Evolutionary conservation across 2,329 filamentous ascomycete genomes (phyloP), one percentile per base, ranked within the genome.

Genomic region (Pseudogymnoascus verrucosus): DNA sequence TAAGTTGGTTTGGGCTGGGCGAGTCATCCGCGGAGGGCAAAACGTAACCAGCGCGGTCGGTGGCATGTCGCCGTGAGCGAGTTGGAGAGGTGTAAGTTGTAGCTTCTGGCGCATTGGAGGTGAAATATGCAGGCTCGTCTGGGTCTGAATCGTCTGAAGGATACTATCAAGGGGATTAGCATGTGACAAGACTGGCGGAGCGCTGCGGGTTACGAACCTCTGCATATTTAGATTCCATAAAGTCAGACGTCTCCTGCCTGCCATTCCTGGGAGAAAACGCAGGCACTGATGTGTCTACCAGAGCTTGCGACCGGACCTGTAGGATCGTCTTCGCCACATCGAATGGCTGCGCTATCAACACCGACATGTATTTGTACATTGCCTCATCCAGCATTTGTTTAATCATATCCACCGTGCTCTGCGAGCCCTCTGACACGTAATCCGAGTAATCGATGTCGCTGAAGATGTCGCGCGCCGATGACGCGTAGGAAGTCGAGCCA

Each of bases 301-400:
- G 26, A 34, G 60, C 82, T 70, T 87, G 84, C 66, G 76, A 77
- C 68, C 82, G 85, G 61, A 92, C 86, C 77, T 99, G 95, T 69
- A 99, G 78, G 63, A 98, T 85, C 12, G 89, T 95, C 82, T 97
- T 98, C 72, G 93, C 92, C 64, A 97, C 93, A 79, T 98, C 95
- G 75, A 99, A 98, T 12, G 95, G 95, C 77, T 99, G 95, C 62
- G 91, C 89, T 74, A 96, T 87, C 71, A 98, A 76, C 23, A 96
- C 88, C 64, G 89, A 91, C 12, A 88, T 89, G 78, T 99, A 99
- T 74, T 95, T 93, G 87, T 93, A 96, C 75, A 96, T 74, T 68
- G 95, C 85, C 74, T 93, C 88, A 73, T 98, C 92, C 59, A 96
- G 73, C 65, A 96, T 78, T 67, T 89, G 87, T 73, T 89, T 90